A percentile compares a stretch with the other conserved stretches of the same genome.
phyloP scores from a whole-genome alignment of 805 yeast species.

The Wickerhamomyces canadensis region DNA sequence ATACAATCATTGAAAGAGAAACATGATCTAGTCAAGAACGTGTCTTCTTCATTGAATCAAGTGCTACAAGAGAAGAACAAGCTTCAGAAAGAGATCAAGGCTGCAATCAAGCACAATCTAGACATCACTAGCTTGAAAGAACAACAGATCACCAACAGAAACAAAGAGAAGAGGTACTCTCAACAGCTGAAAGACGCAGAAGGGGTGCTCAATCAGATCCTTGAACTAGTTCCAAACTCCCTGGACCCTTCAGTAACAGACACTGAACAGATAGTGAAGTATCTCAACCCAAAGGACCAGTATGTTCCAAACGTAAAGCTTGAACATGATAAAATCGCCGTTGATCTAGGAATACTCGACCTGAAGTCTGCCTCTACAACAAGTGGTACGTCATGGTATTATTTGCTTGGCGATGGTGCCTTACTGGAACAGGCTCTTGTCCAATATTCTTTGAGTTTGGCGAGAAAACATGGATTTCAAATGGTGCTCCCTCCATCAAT shows the following conservation, averaged over 20 bases:
- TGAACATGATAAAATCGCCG: constrained; percentile 74
- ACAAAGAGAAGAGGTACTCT: constrained; percentile 18
- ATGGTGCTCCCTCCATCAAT: constrained; percentile 82
- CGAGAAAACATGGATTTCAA: constrained; percentile 60
- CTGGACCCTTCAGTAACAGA: constrained; percentile 42
- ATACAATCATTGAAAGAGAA: constrained; percentile 25
- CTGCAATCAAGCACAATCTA: constrained; percentile 15
- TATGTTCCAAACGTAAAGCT: constrained; percentile 22
- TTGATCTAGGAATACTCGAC: constrained; percentile 60
- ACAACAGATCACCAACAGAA: constrained; percentile 10
- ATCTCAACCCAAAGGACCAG: constrained; percentile 39
- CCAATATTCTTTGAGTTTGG: constrained; percentile 66
- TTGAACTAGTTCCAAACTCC: constrained; percentile 59
- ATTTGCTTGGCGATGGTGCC: constrained; percentile 79
- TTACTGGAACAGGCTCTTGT: constrained; percentile 83
- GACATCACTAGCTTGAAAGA: constrained; percentile 11
- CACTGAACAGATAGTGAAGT: constrained; percentile 40
- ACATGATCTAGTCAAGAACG: constrained; percentile 18
- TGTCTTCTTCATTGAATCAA: constrained; percentile 20
- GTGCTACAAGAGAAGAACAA: constrained; percentile 26
- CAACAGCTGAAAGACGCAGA: constrained; percentile 26
- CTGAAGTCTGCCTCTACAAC: constrained; percentile 66
- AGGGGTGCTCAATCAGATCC: constrained; percentile 30
- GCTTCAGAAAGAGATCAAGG: constrained; percentile 23
- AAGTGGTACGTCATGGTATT: constrained; percentile 84